Conservation (phyloP, 1,284 basidiomycete species). For the Ustilago bromivora region DNA sequence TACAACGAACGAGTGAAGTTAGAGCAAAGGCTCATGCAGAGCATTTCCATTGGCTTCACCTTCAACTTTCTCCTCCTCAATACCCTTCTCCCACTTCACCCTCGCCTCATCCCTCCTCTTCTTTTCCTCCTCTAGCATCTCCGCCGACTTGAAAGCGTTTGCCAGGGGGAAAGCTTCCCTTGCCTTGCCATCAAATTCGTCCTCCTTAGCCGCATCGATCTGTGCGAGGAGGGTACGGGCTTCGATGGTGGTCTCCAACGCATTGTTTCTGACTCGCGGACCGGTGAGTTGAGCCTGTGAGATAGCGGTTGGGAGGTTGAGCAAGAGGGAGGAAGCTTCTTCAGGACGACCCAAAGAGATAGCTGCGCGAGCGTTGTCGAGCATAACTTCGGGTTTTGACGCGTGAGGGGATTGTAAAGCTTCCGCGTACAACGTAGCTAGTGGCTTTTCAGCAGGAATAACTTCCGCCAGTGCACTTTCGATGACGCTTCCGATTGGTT, state of each 20-base stretch:
- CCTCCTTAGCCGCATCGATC: constrained; percentile 22
- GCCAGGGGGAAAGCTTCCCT: constrained; percentile 69
- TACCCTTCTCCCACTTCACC: constrained; percentile 9
- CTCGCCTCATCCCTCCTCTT: constrained; percentile 16
- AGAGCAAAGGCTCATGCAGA: constrained; percentile 17
- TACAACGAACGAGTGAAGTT: background rate
- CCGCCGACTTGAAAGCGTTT: constrained; percentile 67
- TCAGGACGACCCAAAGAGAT: constrained; percentile 16
- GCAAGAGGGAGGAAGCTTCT: constrained; percentile 30
- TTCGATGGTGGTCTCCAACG: constrained; percentile 16
- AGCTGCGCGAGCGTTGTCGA: constrained; percentile 23
- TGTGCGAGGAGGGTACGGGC: constrained; percentile 18
- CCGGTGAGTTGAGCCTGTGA: background rate
- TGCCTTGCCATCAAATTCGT: constrained; percentile 62
- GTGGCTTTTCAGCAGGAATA: constrained; percentile 65
- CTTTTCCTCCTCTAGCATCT: constrained; percentile 59
- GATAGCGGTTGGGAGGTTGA: constrained; percentile 23
- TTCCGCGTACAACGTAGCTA: constrained; percentile 78
- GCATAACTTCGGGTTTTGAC: background rate
- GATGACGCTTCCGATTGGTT: constrained; percentile 69
- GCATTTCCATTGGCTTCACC: constrained; percentile 7
- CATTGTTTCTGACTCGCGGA: constrained; percentile 7
- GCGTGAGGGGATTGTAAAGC: constrained; percentile 12
- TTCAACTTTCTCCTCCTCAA: constrained; percentile 5
- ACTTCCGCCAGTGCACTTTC: constrained; percentile 68